These are phyloP conservation scores for Tetrapisispora namnaoensis DNA, from an alignment of 805 yeast genomes.

Conservation along the genomic window DNA sequence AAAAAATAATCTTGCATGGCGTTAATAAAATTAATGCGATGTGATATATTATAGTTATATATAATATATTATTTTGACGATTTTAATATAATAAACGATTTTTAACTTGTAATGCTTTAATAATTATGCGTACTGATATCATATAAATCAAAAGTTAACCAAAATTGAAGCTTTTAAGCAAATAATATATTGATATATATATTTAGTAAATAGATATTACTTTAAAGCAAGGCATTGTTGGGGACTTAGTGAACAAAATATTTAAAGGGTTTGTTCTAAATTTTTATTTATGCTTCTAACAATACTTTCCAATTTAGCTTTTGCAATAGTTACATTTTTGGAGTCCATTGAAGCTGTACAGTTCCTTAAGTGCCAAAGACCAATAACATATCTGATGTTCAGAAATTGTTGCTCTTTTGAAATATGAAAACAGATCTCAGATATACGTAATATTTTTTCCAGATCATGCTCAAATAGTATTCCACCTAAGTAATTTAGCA, in stretches of 20 bases:
- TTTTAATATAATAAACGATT: too few relatives aligned
- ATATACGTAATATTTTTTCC: slow-evolving; percentile 17
- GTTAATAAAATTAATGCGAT: not conserved
- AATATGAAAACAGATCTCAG: slow-evolving; percentile 22
- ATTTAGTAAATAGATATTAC: too few relatives aligned
- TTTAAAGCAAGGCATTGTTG: too few relatives aligned
- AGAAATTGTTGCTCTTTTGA: slow-evolving; percentile 16
- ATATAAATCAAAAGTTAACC: too few relatives aligned
- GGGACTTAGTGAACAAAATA: too few relatives aligned
- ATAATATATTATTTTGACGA: not conserved
- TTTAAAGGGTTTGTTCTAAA: not conserved
- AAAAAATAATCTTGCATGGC: not conserved
- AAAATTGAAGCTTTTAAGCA: too few relatives aligned
- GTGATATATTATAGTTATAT: not conserved
- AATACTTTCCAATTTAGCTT: slow-evolving; percentile 17
- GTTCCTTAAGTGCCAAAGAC: slow-evolving; percentile 27
- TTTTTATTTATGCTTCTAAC: slow-evolving; percentile 8
- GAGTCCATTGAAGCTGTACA: slow-evolving; percentile 25
- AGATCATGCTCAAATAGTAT: slow-evolving; percentile 24
- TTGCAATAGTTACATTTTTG: slow-evolving; percentile 22
- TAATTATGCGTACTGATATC: too few relatives aligned
- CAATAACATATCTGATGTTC: slow-evolving; percentile 18
- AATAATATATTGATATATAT: too few relatives aligned
- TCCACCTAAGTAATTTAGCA: slow-evolving; percentile 25
- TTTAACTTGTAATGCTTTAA: too few relatives aligned